These are phyloP conservation scores for Ganoderma leucocontextum DNA, from an alignment of 1,284 basidiomycete species.

Conservation along the genomic window DNA sequence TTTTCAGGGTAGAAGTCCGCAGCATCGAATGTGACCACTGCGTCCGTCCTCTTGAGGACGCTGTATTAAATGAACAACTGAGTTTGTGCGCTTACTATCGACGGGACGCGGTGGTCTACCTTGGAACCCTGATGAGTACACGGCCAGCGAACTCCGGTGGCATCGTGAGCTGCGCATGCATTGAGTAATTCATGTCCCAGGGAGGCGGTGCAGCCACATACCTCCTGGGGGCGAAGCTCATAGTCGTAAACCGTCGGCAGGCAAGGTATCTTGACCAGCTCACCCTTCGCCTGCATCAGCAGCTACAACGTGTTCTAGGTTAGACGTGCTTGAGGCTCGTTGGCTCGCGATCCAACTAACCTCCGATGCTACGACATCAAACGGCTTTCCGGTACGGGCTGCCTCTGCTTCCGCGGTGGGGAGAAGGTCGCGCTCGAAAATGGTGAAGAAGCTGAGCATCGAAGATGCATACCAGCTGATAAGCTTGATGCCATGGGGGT, in stretches of 20 bases:
- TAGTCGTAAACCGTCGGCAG: neutral
- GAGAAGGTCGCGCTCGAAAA: neutral
- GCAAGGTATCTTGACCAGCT: neutral
- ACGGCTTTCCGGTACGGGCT: neutral
- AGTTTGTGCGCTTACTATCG: neutral
- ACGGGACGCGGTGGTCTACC: neutral
- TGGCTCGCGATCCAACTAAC: neutral
- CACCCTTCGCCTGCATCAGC: neutral
- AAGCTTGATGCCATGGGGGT: neutral
- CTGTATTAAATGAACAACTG: neutral
- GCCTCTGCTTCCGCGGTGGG: neutral
- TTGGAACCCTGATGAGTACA: neutral
- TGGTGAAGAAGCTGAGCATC: neutral
- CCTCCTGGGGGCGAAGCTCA: neutral
- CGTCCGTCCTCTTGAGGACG: conserved; percentile 20
- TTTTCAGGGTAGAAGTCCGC: conserved; percentile 28
- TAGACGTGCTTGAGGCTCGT: neutral
- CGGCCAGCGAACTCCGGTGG: neutral
- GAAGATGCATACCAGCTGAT: neutral
- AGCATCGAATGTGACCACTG: conserved; percentile 30
- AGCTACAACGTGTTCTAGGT: neutral
- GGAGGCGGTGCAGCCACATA: neutral
- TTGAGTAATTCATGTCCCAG: neutral
- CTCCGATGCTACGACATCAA: neutral
- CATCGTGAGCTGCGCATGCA: neutral